phyloP scores from a whole-genome alignment of 2,329 filamentous ascomycete genomes.

The Aspergillus eucalypticola region DNA sequence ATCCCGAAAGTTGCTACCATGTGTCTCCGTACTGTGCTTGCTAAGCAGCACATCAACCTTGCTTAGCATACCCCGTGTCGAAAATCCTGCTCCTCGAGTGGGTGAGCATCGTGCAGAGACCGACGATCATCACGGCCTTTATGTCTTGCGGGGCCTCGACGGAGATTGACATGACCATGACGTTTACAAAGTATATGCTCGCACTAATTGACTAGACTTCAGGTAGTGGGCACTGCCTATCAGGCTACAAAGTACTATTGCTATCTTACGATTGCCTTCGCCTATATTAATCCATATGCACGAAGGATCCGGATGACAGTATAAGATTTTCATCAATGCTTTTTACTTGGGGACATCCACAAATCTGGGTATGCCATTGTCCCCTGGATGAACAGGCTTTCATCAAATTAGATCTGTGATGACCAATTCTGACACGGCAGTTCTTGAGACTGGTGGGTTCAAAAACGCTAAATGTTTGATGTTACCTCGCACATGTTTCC shows the following conservation, averaged over 20 bases:
- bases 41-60: neutral
- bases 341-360: neutral
- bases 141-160: conserved; percentile 1
- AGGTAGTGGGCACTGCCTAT: neutral
- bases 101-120: neutral
- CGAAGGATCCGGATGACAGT: neutral
- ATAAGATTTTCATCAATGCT: neutral
- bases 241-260: neutral
- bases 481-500: neutral
- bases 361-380: neutral
- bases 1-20: neutral
- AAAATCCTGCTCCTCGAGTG: neutral
- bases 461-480: neutral
- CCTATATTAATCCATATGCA: neutral
- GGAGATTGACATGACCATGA: conserved; percentile 2
- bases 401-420: neutral
- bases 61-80: neutral
- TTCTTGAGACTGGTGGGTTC: neutral
- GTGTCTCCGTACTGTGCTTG: neutral
- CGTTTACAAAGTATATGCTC: conserved; percentile 1
- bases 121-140: neutral
- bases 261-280: neutral
- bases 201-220: neutral
- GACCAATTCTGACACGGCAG: neutral
- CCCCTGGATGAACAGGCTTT: neutral